These are phyloP conservation scores for Ceratobasidium sp. DNA, from an alignment of 1,284 basidiomycete genomes.

Conservation along the genomic window DNA sequence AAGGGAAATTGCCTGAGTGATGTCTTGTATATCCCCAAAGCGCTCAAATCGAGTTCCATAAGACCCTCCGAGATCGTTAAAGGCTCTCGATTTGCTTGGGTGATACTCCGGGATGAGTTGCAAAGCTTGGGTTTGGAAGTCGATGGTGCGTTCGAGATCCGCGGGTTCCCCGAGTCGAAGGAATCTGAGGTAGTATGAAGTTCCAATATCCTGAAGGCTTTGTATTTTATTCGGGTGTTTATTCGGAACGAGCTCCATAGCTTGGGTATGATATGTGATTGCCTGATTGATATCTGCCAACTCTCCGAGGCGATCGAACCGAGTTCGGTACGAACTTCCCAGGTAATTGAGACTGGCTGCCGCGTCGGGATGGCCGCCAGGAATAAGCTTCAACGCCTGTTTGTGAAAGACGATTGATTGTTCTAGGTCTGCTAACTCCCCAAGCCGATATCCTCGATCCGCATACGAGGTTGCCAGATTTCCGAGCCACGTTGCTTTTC, in stretches of 20 bases:
- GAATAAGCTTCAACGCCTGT: not conserved
- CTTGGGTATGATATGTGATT: not conserved
- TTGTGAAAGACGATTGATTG: not conserved
- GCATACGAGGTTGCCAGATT: not conserved
- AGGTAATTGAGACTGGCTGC: not conserved
- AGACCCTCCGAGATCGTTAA: too few species aligned
- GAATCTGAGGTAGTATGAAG: not conserved
- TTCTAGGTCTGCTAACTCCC: not conserved
- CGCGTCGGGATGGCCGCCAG: not conserved
- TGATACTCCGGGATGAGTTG: not conserved
- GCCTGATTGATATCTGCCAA: not conserved
- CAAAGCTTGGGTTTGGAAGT: not conserved
- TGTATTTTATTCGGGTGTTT: too few species aligned
- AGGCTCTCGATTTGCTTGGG: not conserved
- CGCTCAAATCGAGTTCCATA: not conserved
- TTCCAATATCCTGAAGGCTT: too few species aligned
- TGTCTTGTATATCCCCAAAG: not conserved
- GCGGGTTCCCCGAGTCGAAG: not conserved
- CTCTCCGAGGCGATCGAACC: not conserved
- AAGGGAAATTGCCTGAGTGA: not conserved
- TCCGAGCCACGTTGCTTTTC: not conserved
- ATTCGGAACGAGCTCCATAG: not conserved
- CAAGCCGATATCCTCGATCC: not conserved
- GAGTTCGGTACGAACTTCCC: not conserved
- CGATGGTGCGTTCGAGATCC: not conserved